A percentile compares a stretch with the other conserved stretches of the same genome.
phyloP scores from a whole-genome alignment of 129 eudicot species.

The Glebionis coronaria region DNA sequence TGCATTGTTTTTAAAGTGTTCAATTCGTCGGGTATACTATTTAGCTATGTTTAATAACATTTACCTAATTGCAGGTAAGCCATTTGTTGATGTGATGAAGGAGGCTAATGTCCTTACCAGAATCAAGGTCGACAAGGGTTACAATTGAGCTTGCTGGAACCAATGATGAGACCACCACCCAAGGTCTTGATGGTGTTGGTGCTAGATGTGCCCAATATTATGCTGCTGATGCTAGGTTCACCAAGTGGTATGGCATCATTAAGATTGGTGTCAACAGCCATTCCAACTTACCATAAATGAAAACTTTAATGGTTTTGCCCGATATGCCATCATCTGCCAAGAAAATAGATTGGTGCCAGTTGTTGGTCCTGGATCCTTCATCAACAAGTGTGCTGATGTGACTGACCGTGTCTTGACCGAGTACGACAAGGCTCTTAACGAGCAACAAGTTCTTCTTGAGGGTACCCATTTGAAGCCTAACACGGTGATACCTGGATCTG shows the following conservation, averaged over 20 bases:
- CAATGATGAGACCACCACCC: conserved; percentile 52
- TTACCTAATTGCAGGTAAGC: conserved; percentile 34
- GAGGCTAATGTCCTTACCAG: conserved; percentile 53
- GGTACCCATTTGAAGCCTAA: conserved; percentile 55
- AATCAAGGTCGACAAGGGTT: conserved; percentile 65
- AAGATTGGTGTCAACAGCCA: conserved; percentile 56
- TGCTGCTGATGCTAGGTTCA: too few relatives aligned
- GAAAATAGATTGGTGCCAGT: conserved; percentile 60
- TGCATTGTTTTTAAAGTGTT: too few relatives aligned
- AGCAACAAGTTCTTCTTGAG: conserved; percentile 64
- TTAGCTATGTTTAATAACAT: background rate
- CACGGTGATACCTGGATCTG: conserved; percentile 69
- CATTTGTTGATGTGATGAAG: conserved; percentile 55
- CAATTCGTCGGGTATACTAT: too few relatives aligned
- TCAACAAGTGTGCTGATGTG: conserved; percentile 54
- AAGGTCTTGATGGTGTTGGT: too few relatives aligned
- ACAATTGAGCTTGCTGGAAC: conserved; percentile 59
- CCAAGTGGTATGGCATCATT: conserved; percentile 64
- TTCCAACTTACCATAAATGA: conserved; percentile 50
- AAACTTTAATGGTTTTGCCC: conserved; percentile 54
- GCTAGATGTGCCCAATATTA: too few relatives aligned
- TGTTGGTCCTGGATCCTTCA: conserved; percentile 57
- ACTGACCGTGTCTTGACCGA: too few relatives aligned
- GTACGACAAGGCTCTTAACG: conserved; percentile 63
- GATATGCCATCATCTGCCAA: too few relatives aligned